Conservation (phyloP, 306 rosid species). For the Leucaena leucocephala region DNA sequence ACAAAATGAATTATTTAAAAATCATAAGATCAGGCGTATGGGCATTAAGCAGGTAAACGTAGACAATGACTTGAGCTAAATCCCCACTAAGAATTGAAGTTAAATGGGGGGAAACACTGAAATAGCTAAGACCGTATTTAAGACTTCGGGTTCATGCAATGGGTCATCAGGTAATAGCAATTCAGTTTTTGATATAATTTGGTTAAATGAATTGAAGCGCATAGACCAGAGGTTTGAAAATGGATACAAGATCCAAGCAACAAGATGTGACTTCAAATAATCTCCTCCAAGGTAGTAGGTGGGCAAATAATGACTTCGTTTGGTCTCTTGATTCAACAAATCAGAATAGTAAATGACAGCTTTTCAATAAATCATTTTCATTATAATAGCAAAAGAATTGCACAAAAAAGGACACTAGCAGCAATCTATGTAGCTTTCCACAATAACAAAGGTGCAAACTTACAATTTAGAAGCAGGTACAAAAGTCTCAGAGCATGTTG, state of each 20-base stretch:
- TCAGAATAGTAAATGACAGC: constrained; percentile 1
- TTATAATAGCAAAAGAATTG: constrained; percentile 14
- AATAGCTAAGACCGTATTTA: constrained; percentile 19
- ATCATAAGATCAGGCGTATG: constrained; percentile 23
- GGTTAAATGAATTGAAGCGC: neutral
- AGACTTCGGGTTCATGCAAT: constrained; percentile 1
- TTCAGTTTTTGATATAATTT: constrained; percentile 9
- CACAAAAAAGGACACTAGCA: constrained; percentile 26
- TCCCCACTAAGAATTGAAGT: constrained; percentile 16
- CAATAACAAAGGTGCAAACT: constrained; percentile 41
- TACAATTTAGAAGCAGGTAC: constrained; percentile 77
- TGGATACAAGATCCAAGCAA: constrained; percentile 5
- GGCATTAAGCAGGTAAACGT: constrained; percentile 2
- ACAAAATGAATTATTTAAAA: constrained; percentile 30
- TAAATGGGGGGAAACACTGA: constrained; percentile 17
- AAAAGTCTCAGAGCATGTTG: constrained; percentile 65
- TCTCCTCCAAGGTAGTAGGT: constrained; percentile 21
- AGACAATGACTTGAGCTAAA: neutral
- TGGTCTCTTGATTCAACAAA: constrained; percentile 21
- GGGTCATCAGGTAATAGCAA: neutral
- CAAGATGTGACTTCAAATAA: neutral
- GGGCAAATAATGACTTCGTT: neutral
- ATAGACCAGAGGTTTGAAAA: neutral
- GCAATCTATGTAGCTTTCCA: constrained; percentile 14
- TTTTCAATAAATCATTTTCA: constrained; percentile 15